phyloP scores from a whole-genome alignment of 2,329 filamentous ascomycete species.

The Sporothrix schenckii region DNA sequence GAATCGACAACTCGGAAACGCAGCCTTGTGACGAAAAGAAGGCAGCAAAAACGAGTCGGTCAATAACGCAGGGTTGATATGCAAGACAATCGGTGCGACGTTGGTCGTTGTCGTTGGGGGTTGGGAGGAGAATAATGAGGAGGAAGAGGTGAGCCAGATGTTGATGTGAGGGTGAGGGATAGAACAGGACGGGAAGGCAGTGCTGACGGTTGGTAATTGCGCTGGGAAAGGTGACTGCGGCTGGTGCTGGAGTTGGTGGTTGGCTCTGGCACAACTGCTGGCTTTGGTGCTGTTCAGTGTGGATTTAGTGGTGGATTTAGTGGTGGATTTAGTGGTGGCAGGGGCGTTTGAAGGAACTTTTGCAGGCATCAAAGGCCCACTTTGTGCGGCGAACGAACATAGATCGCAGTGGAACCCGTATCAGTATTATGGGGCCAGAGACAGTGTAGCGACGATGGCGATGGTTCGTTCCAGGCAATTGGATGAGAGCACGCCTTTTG shows the following conservation, averaged over 20 bases:
- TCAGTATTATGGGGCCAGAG: conserved; percentile 18
- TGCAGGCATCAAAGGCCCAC: conserved; percentile 21
- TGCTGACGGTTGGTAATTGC: neutral
- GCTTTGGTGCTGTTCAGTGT: neutral
- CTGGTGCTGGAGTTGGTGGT: neutral
- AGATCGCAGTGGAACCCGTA: conserved; percentile 23
- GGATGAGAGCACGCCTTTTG: neutral
- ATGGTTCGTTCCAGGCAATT: neutral
- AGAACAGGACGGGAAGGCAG: conserved; percentile 3
- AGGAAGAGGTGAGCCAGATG: neutral
- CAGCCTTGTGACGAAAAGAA: conserved; percentile 11
- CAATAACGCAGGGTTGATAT: conserved; percentile 17
- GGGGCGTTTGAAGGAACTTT: neutral
- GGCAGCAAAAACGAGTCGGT: conserved; percentile 4
- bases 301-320: neutral
- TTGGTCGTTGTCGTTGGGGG: neutral
- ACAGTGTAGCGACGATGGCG: conserved; percentile 6
- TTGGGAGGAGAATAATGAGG: neutral
- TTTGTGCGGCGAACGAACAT: conserved; percentile 25
- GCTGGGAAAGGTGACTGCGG: neutral
- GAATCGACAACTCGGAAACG: conserved; percentile 16
- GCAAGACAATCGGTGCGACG: conserved; percentile 23
- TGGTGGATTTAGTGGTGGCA: neutral
- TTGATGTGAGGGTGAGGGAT: conserved; percentile 13
- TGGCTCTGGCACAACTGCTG: neutral